A percentile compares a stretch with the other conserved stretches of the same genome.
Evolutionary conservation across 192 early-diverging fungal genomes (phyloP).

Genomic region (Podila horticola): DNA sequence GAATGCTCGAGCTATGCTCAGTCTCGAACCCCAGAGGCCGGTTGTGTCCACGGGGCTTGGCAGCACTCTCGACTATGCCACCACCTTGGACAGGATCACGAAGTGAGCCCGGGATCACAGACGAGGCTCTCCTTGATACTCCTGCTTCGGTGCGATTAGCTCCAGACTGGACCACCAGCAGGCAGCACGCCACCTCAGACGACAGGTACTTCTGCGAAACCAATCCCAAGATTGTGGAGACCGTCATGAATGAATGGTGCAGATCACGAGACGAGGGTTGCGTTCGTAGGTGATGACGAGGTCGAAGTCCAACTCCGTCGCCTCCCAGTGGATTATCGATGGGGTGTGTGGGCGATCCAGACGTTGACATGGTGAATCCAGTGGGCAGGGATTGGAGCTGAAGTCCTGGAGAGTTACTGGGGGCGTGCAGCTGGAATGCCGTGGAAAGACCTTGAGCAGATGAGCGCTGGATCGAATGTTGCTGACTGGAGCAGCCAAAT

Average conservation of each 20-base stretch:
- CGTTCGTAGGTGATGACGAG: constrained; percentile 17
- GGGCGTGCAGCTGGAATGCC: neutral
- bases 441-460: constrained; percentile 6
- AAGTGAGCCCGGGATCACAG: neutral
- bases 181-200: constrained; percentile 21
- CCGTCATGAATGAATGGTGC: constrained; percentile 37
- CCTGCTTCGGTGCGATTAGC: neutral
- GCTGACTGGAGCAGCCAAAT: neutral
- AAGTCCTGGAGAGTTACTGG: constrained; percentile 12
- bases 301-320: neutral
- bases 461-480: neutral
- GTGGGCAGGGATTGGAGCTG: constrained; percentile 18
- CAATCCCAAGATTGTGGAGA: constrained; percentile 20
- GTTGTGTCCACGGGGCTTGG: neutral
- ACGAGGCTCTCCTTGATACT: neutral
- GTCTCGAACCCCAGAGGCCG: constrained; percentile 10
- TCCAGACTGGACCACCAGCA: constrained; percentile 36
- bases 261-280: constrained; percentile 40
- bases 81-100: neutral
- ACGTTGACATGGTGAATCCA: neutral
- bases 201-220: constrained; percentile 20
- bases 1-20: constrained; percentile 1
- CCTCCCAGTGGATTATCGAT: constrained; percentile 34
- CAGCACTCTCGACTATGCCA: neutral
- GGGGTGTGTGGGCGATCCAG: constrained; percentile 9